Conservation (phyloP, 805 yeast genomes). For the Starmerella potacharoeniae region DNA sequence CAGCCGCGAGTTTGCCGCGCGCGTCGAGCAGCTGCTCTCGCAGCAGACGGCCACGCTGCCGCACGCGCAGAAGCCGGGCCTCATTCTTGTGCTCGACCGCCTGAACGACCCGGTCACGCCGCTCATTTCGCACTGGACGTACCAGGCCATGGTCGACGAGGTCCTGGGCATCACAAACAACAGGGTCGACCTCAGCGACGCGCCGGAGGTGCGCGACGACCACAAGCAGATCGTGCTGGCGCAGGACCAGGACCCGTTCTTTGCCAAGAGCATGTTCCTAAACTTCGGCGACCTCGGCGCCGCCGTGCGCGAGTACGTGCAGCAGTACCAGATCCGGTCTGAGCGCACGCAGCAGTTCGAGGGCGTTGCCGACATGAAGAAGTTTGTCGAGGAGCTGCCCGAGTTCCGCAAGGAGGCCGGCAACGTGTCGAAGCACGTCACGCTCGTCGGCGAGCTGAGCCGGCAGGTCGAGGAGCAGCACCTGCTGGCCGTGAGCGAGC, state of each 20-base stretch:
- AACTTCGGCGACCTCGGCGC: slow-evolving; percentile 95
- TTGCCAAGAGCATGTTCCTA: slow-evolving; percentile 65
- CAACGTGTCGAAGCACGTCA: slow-evolving; percentile 85
- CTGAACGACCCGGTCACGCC: slow-evolving; percentile 91
- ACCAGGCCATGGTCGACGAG: slow-evolving; percentile 95
- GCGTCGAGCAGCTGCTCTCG: slow-evolving; percentile 50
- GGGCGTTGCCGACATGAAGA: slow-evolving; percentile 80
- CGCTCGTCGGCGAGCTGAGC: slow-evolving; percentile 78
- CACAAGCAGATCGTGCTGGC: slow-evolving; percentile 53
- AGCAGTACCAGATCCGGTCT: slow-evolving; percentile 67
- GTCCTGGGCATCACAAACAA: slow-evolving; percentile 72
- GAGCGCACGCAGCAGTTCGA: slow-evolving; percentile 60
- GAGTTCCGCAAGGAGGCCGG: slow-evolving; percentile 81
- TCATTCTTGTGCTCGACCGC: slow-evolving; percentile 68
- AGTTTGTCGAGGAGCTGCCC: slow-evolving; percentile 83
- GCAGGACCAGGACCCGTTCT: slow-evolving; percentile 65
- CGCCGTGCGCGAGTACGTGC: slow-evolving; percentile 71
- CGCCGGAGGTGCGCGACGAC: slow-evolving; percentile 48
- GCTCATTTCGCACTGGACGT: slow-evolving; percentile 89
- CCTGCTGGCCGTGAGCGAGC: slow-evolving; percentile 77
- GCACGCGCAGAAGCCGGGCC: slow-evolving; percentile 5
- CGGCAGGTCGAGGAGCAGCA: slow-evolving; percentile 48
- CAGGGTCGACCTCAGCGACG: slow-evolving; percentile 52
- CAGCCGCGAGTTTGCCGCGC: slow-evolving; percentile 51
- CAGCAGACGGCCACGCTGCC: slow-evolving; percentile 53